Evolutionary conservation across 352 stramenopile genomes (phyloP).

Genomic region (Elongisporangium prolatum): DNA sequence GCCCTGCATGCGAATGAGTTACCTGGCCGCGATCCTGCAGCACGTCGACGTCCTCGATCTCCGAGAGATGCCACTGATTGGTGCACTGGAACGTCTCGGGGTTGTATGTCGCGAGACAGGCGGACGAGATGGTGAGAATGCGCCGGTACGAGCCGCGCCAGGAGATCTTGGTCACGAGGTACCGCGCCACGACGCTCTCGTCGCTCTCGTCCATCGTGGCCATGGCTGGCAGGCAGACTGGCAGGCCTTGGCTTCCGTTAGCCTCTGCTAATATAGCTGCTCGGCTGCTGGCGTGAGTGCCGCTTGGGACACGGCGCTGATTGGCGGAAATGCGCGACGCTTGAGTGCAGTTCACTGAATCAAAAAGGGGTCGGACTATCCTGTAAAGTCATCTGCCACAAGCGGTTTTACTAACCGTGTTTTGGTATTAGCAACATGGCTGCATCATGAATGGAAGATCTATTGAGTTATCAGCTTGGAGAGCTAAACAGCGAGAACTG

Average conservation of each 20-base stretch:
- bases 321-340: neutral
- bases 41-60: constrained; percentile 53
- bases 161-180: constrained; percentile 58
- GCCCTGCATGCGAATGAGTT: neutral
- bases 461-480: neutral
- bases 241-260: neutral
- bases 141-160: constrained; percentile 63
- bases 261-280: neutral
- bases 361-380: constrained; percentile 1
- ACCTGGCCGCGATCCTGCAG: constrained; percentile 29
- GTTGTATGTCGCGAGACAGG: constrained; percentile 57
- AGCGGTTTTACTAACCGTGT: neutral
- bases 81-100: constrained; percentile 65
- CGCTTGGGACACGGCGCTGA: neutral
- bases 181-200: constrained; percentile 53
- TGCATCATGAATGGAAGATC: neutral
- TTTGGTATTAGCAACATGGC: neutral
- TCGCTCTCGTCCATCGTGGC: constrained; percentile 8
- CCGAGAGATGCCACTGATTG: constrained; percentile 58
- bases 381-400: neutral
- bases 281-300: neutral
- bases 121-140: constrained; percentile 47
- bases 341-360: neutral
- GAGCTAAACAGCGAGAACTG: neutral
- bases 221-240: no score